Conservation (phyloP, 2,329 filamentous ascomycete species). For the Aspergillus ochraceus region DNA sequence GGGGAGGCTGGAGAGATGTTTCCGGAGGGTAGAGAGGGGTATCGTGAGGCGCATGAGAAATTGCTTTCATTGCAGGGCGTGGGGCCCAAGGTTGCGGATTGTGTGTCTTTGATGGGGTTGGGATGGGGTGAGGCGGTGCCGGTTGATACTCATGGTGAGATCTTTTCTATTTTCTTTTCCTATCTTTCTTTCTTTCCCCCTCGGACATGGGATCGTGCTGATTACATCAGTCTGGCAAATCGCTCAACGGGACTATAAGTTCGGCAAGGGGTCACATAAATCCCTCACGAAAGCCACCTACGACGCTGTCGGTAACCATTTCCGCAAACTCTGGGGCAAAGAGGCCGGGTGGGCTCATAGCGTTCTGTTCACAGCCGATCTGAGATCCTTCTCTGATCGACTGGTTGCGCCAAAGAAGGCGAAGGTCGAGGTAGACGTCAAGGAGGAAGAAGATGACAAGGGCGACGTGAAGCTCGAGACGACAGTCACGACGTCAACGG, state of each 20-base stretch:
- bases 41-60: constrained; percentile 76
- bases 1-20: constrained; percentile 49
- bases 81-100: constrained; percentile 95
- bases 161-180: no score
- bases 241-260: constrained; percentile 91
- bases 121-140: constrained; percentile 95
- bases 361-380: constrained; percentile 90
- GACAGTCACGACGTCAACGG: constrained; percentile 23
- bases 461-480: constrained; percentile 28
- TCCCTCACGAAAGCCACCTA: constrained; percentile 88
- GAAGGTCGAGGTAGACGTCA: constrained; percentile 27
- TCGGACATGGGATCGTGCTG: not conserved
- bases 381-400: constrained; percentile 77
- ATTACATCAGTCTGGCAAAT: constrained; percentile 80
- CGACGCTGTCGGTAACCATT: constrained; percentile 85
- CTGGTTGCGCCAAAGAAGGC: constrained; percentile 44
- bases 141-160: constrained; percentile 80
- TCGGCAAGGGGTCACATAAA: constrained; percentile 78
- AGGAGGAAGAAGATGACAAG: constrained; percentile 28
- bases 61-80: constrained; percentile 81
- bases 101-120: constrained; percentile 92
- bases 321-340: constrained; percentile 83
- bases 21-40: constrained; percentile 61
- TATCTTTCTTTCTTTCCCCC: not conserved
- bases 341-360: constrained; percentile 98